Base-by-base conservation (phyloP, 495 filamentous ascomycete genomes). In the Thermothielavioides terrestris region DNA sequence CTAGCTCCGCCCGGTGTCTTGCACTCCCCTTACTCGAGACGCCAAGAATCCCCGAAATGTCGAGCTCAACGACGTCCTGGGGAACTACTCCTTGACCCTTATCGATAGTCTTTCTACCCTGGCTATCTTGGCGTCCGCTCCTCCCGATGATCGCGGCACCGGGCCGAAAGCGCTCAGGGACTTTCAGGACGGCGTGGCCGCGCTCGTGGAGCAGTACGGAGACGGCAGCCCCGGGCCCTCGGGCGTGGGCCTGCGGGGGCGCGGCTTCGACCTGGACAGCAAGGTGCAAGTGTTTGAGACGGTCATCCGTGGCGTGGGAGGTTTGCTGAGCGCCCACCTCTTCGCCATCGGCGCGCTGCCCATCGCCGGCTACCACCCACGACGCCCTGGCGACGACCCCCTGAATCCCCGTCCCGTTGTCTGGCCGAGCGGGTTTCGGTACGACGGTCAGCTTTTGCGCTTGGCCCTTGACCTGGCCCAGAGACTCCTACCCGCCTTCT, bases 251-350 rank as follows among this genome's bases (percentile, higher is more conserved):
- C 74, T 77, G 54, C 75, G 86, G 52, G 80, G 77, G n/a, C 77
- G 85, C 28, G 92, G 89, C 3, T 98, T 97, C 54, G 89, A 98
- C 68, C 73, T 96, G 34, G 91, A 98, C 66, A 94, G 89, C 66
- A 96, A 96, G 66, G 92, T 98, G 8, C 88, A 98, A 68, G 88
- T 98, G 28, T 98, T 98, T 62, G 92, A 98, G 67, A 95, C 89
- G 2, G 89, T 95, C 9, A 98, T 98, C 62, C 77, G 92, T 54
- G 90, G 90, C 23, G 77, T 98, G 42, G 92, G 94, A 15, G 92
- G 92, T 18, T 68, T 98, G 26, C 70, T 98, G 38, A 94, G 88
- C 56, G 88, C 94, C 6, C 92, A 98, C 69, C 72, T 95, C 21
- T 98, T 97, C 64, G 89, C 92, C 12, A 71, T 89, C 38, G 90